Evolutionary conservation across 805 yeast genomes (phyloP), one percentile per base, ranked within the genome.

Genomic region (Hanseniaspora mollemarum): DNA sequence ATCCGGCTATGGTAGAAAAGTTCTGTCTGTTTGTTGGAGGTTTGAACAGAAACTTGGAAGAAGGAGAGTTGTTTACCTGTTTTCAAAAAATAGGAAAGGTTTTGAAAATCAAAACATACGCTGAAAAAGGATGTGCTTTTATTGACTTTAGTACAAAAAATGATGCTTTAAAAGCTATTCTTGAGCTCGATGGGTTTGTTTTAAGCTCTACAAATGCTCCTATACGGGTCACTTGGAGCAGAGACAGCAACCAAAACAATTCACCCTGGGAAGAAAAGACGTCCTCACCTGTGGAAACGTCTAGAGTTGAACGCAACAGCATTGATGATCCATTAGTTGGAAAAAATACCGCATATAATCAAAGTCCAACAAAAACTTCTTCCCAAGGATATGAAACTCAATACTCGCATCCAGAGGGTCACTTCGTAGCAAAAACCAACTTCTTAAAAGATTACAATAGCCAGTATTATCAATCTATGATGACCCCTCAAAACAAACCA

Each of bases 91-190:
- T 80, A 67, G 94, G 94, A n/a, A 63, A 68, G 18, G 78, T 83
- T 32, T 65, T 73, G 25, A 81, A 78, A 56, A 81, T 83, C 39
- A 82, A 81, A 59, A 81, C 83, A 42, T 90, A 90, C 7, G 80
- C 77, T 1, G 86, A 87, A 13, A 83, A 83, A 60, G 83, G 83
- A 53, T 82, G 90, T 67, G 94, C 88, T 1, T 82, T 83, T 63
- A 80, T 83, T 52, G 80, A 77, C 59, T 83, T 77, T 61, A 67
- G 75, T n/a, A 69, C 70, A 32, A 68, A 84, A 54, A 80, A 76
- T 57, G 84, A 81, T 57, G 92, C 92, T 1, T 86, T 82, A 62
- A 79, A 77, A 37, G 87, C 94, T 6, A 81, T 83, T 50, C 74
- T 77, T 37, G 80, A 81, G 3, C 78, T 83, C 83, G 87, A 83